These are phyloP conservation scores for Pseudisothecium myosuroides DNA, from an alignment of 225 moss, liverwort and hornwort genomes.

Conservation along the genomic window DNA sequence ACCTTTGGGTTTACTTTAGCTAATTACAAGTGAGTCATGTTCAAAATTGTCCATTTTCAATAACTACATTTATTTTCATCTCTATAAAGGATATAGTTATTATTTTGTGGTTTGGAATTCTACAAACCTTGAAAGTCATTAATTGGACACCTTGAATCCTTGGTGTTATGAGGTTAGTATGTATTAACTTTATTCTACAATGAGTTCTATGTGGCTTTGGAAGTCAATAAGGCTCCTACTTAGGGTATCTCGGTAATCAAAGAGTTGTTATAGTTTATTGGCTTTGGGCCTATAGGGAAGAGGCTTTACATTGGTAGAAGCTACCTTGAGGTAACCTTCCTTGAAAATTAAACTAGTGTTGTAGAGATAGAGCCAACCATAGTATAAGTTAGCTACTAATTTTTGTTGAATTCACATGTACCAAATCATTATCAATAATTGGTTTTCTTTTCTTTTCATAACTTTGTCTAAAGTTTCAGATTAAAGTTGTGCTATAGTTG, in stretches of 20 bases:
- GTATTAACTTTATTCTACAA: not conserved
- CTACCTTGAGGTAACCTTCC: not conserved
- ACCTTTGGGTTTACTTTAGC: not conserved
- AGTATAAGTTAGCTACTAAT: not conserved
- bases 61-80: not conserved
- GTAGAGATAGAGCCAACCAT: fast-evolving
- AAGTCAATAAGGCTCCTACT: not conserved
- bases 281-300: not conserved
- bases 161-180: not conserved
- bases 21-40: not conserved
- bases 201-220: not conserved
- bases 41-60: not conserved
- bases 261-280: not conserved
- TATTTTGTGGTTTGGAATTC: not conserved
- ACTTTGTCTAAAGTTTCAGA: not conserved
- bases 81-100: no score
- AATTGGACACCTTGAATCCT: not conserved
- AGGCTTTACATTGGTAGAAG: not conserved
- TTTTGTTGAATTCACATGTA: not conserved
- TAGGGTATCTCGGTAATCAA: not conserved
- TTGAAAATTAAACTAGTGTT: not conserved
- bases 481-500: not conserved
- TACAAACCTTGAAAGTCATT: not conserved
- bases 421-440: not conserved
- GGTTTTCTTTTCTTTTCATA: not conserved